A percentile compares a stretch with the other conserved stretches of the same genome.
These are phyloP conservation scores for Penicillium angulare DNA, from an alignment of 495 filamentous ascomycete genomes.

Conservation along the genomic window DNA sequence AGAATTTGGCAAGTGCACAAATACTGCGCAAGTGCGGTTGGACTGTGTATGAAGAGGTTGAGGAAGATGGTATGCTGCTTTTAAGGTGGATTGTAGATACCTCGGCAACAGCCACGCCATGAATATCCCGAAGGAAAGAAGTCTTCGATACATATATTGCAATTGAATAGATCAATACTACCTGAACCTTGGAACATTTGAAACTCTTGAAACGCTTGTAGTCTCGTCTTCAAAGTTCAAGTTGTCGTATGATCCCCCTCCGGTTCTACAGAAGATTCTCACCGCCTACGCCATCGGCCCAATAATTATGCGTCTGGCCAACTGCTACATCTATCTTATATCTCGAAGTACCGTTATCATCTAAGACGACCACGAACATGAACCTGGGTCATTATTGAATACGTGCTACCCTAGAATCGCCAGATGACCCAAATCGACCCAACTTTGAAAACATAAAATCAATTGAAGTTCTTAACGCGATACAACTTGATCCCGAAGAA, in stretches of 20 bases:
- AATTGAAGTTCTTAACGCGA: no score
- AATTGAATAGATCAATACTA: neutral
- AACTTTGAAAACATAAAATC: no score
- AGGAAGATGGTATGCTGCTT: neutral
- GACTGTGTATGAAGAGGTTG: neutral
- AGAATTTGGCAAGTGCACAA: neutral
- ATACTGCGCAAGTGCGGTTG: conserved; percentile 1
- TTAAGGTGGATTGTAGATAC: neutral
- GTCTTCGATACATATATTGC: no score
- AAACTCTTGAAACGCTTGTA: no score
- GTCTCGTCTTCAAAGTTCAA: neutral
- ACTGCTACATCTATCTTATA: neutral
- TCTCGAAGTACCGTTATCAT: no score
- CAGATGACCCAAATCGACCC: no score
- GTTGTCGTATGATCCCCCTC: neutral
- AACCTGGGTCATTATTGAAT: no score
- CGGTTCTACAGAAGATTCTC: neutral
- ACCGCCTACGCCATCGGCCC: neutral
- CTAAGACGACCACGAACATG: no score
- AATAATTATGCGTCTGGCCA: no score
- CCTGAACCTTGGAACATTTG: neutral
- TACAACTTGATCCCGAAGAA: neutral
- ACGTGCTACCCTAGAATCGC: no score
- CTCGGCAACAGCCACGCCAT: no score
- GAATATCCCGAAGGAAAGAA: no score